phyloP scores from a whole-genome alignment of 1,284 basidiomycete species.

The Earliella scabrosa region DNA sequence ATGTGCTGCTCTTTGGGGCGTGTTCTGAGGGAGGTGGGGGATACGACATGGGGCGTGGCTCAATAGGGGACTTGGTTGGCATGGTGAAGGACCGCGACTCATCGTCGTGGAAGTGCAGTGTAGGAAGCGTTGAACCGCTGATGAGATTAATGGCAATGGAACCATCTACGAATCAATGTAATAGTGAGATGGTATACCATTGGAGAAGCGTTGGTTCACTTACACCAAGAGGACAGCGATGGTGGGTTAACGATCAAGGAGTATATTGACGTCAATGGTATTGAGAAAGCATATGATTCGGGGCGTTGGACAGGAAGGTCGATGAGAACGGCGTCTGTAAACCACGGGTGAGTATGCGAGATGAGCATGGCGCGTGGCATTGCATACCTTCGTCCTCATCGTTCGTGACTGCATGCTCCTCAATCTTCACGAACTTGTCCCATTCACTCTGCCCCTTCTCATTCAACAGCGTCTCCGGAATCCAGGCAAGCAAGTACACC shows the following conservation, averaged over 20 bases:
- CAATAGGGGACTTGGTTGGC: constrained; percentile 46
- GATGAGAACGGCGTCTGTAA: constrained; percentile 76
- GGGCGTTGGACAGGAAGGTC: constrained; percentile 77
- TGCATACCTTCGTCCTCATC: constrained; percentile 73
- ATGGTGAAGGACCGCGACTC: constrained; percentile 81
- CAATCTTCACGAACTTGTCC: constrained; percentile 85
- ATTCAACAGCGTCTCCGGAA: constrained; percentile 79
- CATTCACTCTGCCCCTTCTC: constrained; percentile 79
- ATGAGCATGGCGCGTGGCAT: constrained; percentile 28
- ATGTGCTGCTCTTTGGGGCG: constrained; percentile 48
- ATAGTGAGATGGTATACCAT: not conserved
- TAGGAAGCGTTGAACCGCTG: constrained; percentile 89
- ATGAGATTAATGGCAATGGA: constrained; percentile 84
- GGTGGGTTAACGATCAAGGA: constrained; percentile 88
- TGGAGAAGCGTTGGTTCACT: constrained; percentile 32
- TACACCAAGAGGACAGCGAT: constrained; percentile 87
- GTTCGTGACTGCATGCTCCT: constrained; percentile 60
- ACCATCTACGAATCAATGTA: constrained; percentile 51
- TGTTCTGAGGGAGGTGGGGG: constrained; percentile 62
- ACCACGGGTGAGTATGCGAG: not conserved
- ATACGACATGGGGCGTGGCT: constrained; percentile 52
- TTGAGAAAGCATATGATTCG: constrained; percentile 94
- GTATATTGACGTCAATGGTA: constrained; percentile 89
- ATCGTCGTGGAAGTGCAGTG: constrained; percentile 95
- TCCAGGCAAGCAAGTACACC: constrained; percentile 81